Conservation (phyloP, 2,329 filamentous ascomycete genomes). For the Pestalotiopsis sp. region DNA sequence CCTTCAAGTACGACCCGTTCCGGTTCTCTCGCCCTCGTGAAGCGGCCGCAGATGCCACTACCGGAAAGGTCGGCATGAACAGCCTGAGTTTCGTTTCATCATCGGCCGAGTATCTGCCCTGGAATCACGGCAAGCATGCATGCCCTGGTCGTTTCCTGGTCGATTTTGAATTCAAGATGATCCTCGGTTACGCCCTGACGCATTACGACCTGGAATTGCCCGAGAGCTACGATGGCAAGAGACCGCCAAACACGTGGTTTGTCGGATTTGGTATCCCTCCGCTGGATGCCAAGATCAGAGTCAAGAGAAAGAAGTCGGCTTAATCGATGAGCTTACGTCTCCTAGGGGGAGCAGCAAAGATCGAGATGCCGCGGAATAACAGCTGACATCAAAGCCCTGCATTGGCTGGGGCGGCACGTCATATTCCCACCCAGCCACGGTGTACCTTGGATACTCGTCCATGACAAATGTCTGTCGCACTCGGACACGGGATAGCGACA, state of each 20-base stretch:
- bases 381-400: not conserved
- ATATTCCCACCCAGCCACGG: not conserved
- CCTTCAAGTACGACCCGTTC: constrained; percentile 40
- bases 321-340: not conserved
- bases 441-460: not conserved
- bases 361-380: not conserved
- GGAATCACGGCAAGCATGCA: constrained; percentile 40
- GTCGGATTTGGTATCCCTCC: constrained; percentile 20
- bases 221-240: constrained; percentile 19
- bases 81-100: constrained; percentile 35
- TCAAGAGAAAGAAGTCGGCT: constrained; percentile 15
- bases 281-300: constrained; percentile 18
- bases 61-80: constrained; percentile 17
- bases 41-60: constrained; percentile 14
- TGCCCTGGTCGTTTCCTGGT: constrained; percentile 43
- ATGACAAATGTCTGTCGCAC: not conserved
- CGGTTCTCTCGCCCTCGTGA: constrained; percentile 37
- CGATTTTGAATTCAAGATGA: constrained; percentile 39
- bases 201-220: constrained; percentile 37
- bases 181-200: constrained; percentile 25
- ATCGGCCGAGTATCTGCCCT: constrained; percentile 29
- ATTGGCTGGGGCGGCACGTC: not conserved
- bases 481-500: not conserved
- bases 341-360: not conserved
- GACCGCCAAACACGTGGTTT: constrained; percentile 21